Evolutionary conservation across 2,329 filamentous ascomycete genomes (phyloP), one percentile per base, ranked within the genome.

Genomic region (Tolypocladium nubicola): DNA sequence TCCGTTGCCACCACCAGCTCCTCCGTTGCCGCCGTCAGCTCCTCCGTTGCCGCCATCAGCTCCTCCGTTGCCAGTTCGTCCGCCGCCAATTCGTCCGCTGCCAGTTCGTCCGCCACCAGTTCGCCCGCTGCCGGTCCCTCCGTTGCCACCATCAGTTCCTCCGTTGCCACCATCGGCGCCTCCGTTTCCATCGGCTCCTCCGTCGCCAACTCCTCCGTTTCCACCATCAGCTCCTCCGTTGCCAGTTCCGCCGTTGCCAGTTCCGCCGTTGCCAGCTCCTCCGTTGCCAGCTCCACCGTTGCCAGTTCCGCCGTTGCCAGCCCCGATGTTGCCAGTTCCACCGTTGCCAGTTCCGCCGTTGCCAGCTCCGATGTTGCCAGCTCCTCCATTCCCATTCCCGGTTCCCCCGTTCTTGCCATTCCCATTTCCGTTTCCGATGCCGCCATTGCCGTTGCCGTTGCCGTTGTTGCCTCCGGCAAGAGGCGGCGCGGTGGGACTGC

Each of bases 391-490:
- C 0, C 41, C 41, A 5, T 33, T 33, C 6, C 30, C 30, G 9
- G 26, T 7, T 30, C 26, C 26, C 4, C 30, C 30, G 30, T 33
- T 33, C 6, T 41, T 41, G 16, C 39, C 39, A 2, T 41, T 41
- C 5, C 39, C 39, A 2, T 41, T 40, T 1, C 26, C 6, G 4
- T 55, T 43, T 57, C 61, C 14, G 60, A 1, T 30, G 4, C 26
- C 26, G 23, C 2, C 52, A 38, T 57, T 59, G 50, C 47, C 39
- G 40, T 52, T 56, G 47, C 23, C 23, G 23, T 26, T 26, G 23
- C 47, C 39, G 40, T 49, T 56, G 47, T 59, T 60, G 23, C 57
- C 49, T 26, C 38, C 33, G 53, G 63, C 63, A 47, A 60, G 57
- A 9, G 23, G 19, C 16, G 23, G 23, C 14, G 45, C 45, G 14